These are phyloP conservation scores for Porcisia deanei DNA, from an alignment of 208 protist genomes.

Conservation along the genomic window DNA sequence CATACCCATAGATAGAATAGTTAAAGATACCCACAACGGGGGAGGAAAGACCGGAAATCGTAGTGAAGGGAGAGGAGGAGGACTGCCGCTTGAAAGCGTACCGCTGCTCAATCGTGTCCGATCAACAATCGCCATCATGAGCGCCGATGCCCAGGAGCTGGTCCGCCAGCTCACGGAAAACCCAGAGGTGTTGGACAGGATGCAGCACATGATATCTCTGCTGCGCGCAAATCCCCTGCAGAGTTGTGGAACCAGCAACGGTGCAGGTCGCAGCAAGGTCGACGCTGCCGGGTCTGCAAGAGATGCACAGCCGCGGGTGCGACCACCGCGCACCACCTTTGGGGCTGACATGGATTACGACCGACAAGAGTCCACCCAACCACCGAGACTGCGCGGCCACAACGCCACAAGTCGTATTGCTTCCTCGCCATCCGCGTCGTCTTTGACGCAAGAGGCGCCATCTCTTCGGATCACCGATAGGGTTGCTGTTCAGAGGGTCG, in stretches of 20 bases:
- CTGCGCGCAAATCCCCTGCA: conserved; percentile 29
- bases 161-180: conserved; percentile 70
- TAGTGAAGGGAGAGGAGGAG: too few relatives aligned
- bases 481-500: background rate
- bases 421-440: background rate
- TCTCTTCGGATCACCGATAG: background rate
- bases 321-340: conserved; percentile 21
- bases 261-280: background rate
- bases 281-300: background rate
- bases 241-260: background rate
- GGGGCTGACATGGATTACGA: background rate
- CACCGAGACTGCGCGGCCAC: background rate
- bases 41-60: background rate
- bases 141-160: conserved; percentile 47
- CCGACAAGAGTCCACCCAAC: background rate
- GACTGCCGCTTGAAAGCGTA: background rate
- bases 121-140: conserved; percentile 22
- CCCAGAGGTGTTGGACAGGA: conserved; percentile 60
- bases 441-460: conserved; percentile 3
- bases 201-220: conserved; percentile 62
- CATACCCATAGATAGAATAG: too few relatives aligned
- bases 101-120: background rate
- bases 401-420: background rate
- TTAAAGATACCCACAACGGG: too few relatives aligned
- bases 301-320: background rate